Evolutionary conservation across 2,329 filamentous ascomycete species (phyloP).

Genomic region (Trichophyton verrucosum): DNA sequence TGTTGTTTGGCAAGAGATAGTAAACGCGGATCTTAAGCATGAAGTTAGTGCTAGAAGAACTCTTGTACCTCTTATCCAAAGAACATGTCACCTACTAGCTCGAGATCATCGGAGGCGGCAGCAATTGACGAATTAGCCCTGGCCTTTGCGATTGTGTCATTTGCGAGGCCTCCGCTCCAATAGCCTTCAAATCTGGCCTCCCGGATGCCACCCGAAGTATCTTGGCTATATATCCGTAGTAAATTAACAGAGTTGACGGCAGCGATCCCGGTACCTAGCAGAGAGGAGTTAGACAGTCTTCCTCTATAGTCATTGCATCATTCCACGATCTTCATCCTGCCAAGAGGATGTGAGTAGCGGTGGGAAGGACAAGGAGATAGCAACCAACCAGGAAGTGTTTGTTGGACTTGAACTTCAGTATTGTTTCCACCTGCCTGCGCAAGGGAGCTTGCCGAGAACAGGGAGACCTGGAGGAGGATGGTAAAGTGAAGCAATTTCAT

Average conservation of each 20-base stretch:
- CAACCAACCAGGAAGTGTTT: not conserved
- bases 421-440: not conserved
- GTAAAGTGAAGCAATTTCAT: not conserved
- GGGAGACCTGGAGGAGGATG: not conserved
- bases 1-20: not conserved
- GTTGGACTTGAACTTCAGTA: not conserved
- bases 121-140: not conserved
- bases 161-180: not conserved
- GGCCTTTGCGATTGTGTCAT: not conserved
- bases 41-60: not conserved
- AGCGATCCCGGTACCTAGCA: not conserved
- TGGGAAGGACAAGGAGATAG: not conserved
- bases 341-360: not conserved
- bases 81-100: not conserved
- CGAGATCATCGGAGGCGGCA: not conserved
- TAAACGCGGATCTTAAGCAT: not conserved
- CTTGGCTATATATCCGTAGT: constrained; percentile 3
- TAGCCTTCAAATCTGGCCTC: constrained; percentile 1
- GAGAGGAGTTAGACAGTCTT: not conserved
- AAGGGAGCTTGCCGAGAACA: not conserved
- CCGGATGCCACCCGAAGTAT: not conserved
- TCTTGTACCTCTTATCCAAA: not conserved
- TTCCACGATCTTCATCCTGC: not conserved
- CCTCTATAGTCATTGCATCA: not conserved
- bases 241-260: constrained; percentile 3